phyloP scores from a whole-genome alignment of 2,329 filamentous ascomycete species.

The Fusarium citri region DNA sequence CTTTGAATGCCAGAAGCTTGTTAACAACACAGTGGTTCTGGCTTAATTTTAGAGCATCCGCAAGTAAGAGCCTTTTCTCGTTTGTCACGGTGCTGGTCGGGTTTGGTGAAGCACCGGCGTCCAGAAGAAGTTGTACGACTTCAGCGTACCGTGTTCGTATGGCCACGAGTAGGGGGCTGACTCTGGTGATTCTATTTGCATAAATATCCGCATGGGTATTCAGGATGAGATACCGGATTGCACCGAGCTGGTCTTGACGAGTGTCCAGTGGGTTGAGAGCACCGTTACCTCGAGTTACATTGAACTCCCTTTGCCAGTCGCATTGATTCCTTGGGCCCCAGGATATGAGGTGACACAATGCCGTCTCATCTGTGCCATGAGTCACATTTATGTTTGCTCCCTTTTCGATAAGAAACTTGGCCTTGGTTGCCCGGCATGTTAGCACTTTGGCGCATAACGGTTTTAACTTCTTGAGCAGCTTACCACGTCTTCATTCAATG shows the following conservation, averaged over 20 bases:
- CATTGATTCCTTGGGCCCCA: conserved; percentile 1
- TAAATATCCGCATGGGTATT: conserved; percentile 25
- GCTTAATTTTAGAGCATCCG: conserved; percentile 13
- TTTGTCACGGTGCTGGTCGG: conserved; percentile 11
- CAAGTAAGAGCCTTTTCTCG: conserved; percentile 21
- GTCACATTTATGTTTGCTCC: conserved; percentile 24
- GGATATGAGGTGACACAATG: conserved; percentile 28
- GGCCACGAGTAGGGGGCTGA: conserved; percentile 15
- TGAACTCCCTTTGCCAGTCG: conserved; percentile 16
- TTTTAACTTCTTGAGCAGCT: neutral
- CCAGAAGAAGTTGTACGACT: conserved; percentile 29
- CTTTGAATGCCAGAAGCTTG: conserved; percentile 23
- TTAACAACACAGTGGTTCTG: conserved; percentile 13
- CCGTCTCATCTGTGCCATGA: conserved; percentile 10
- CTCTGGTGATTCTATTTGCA: neutral
- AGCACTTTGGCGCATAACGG: neutral
- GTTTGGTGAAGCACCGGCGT: conserved; percentile 34
- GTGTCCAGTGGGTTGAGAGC: conserved; percentile 14
- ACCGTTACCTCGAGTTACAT: conserved; percentile 12
- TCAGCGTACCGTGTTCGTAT: conserved; percentile 12
- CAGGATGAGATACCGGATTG: conserved; percentile 29
- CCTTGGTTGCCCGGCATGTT: conserved; percentile 8
- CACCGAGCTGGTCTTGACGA: conserved; percentile 14
- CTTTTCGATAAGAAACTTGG: conserved; percentile 12
- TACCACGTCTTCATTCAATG: conserved; percentile 32